Evolutionary conservation across 2,329 filamentous ascomycete species (phyloP).

Genomic region (Exophiala oligosperma): DNA sequence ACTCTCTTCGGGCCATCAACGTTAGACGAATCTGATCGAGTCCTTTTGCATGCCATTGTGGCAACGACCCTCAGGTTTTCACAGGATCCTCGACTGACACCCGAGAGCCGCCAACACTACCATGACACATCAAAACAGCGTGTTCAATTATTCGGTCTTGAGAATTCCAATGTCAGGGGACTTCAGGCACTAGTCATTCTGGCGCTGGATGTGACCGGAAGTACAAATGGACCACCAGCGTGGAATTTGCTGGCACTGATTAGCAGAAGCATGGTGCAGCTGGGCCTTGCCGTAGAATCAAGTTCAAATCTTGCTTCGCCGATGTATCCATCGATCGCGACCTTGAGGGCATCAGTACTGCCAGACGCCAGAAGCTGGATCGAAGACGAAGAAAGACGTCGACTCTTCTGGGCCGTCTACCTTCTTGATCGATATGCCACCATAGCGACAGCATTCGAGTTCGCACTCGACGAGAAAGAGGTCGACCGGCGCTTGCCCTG

Average conservation of each 20-base stretch:
- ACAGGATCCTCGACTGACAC: conserved; percentile 70
- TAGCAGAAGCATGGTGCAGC: conserved; percentile 81
- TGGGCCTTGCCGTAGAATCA: conserved; percentile 80
- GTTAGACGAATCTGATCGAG: conserved; percentile 71
- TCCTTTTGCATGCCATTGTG: conserved; percentile 84
- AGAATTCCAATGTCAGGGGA: conserved; percentile 85
- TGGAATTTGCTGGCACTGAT: conserved; percentile 92
- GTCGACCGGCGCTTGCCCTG: conserved; percentile 86
- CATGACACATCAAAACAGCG: conserved; percentile 81
- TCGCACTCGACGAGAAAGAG: conserved; percentile 83
- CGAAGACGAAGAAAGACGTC: conserved; percentile 80
- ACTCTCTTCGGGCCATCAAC: conserved; percentile 75
- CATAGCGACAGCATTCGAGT: conserved; percentile 87
- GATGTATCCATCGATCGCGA: conserved; percentile 83
- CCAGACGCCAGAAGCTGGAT: conserved; percentile 83
- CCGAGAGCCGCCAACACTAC: conserved; percentile 71
- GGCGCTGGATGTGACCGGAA: conserved; percentile 79
- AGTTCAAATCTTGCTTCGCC: conserved; percentile 78
- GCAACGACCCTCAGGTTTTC: conserved; percentile 85
- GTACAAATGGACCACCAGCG: conserved; percentile 83
- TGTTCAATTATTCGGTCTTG: conserved; percentile 82
- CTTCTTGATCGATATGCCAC: conserved; percentile 87
- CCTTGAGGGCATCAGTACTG: conserved; percentile 78
- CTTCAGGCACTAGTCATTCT: conserved; percentile 85
- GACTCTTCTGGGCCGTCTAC: conserved; percentile 94